Conservation (phyloP, 2,329 filamentous ascomycete species). For the Aspergillus sojae region DNA sequence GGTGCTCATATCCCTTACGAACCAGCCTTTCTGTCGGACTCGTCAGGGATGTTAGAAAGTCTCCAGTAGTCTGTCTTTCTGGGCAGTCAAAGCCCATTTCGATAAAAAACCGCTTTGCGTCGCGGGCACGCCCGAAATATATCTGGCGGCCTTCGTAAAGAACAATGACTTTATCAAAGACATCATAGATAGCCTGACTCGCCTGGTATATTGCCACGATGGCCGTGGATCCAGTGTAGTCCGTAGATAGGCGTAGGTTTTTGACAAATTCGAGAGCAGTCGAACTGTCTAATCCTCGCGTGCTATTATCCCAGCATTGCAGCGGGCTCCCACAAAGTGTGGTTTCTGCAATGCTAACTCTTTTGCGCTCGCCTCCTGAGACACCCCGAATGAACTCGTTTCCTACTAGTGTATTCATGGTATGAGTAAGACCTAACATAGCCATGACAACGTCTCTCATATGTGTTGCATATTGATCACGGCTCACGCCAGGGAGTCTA, state of each 20-base stretch:
- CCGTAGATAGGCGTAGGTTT: conserved; percentile 51
- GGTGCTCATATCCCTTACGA: conserved; percentile 60
- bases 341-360: conserved; percentile 61
- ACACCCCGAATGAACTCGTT: conserved; percentile 63
- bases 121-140: conserved; percentile 66
- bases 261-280: conserved; percentile 59
- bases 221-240: conserved; percentile 51
- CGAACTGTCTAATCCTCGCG: conserved; percentile 53
- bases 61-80: conserved; percentile 66
- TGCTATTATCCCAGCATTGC: conserved; percentile 51
- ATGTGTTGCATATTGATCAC: conserved; percentile 50
- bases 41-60: conserved; percentile 71
- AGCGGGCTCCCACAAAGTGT: conserved; percentile 49
- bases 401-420: conserved; percentile 48
- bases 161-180: conserved; percentile 71
- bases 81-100: conserved; percentile 70
- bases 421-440: conserved; percentile 58
- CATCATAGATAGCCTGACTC: conserved; percentile 50
- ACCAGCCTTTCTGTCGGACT: conserved; percentile 62
- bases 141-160: conserved; percentile 76
- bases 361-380: conserved; percentile 62
- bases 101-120: conserved; percentile 68
- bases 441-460: conserved; percentile 56
- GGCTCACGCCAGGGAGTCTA: conserved; percentile 41
- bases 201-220: conserved; percentile 58